phyloP scores from a whole-genome alignment of 805 yeast genomes.

The Scheffersomyces coipomensis region DNA sequence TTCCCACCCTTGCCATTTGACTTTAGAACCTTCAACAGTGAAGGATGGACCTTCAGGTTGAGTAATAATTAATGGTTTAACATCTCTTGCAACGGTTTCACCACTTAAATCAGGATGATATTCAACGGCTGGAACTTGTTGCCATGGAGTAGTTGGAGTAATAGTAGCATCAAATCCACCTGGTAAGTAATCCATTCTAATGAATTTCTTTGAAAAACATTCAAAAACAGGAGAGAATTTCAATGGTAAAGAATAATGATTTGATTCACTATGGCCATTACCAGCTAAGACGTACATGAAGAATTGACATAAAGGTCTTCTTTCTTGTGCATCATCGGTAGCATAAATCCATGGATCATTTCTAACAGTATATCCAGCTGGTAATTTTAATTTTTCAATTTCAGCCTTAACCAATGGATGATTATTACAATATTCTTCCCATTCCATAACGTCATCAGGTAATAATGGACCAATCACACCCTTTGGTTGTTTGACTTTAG shows the following conservation, averaged over 20 bases:
- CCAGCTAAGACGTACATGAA: constrained; percentile 72
- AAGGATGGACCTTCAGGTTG: constrained; percentile 86
- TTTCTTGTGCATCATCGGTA: constrained; percentile 63
- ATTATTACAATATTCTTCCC: constrained; percentile 48
- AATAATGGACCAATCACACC: constrained; percentile 72
- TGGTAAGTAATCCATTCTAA: constrained; percentile 73
- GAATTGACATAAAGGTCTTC: constrained; percentile 64
- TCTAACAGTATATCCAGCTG: constrained; percentile 52
- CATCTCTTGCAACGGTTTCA: constrained; percentile 47
- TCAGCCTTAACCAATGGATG: constrained; percentile 65
- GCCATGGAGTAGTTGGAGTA: constrained; percentile 60
- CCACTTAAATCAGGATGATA: constrained; percentile 72
- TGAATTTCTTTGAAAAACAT: constrained; percentile 54
- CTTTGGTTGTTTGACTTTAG: constrained; percentile 53
- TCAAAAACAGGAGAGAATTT: constrained; percentile 75
- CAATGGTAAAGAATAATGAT: constrained; percentile 73
- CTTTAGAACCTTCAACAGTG: constrained; percentile 54
- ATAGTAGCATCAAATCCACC: constrained; percentile 65
- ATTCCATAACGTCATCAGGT: constrained; percentile 57
- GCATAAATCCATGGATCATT: constrained; percentile 89
- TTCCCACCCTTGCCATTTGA: constrained; percentile 84
- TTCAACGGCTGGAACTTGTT: constrained; percentile 59
- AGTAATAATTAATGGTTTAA: constrained; percentile 64
- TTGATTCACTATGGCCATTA: constrained; percentile 63
- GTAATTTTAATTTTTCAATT: constrained; percentile 64